Evolutionary conservation across 495 filamentous ascomycete genomes (phyloP), one percentile per base, ranked within the genome.

Genomic region (Aspergillus leporis): DNA sequence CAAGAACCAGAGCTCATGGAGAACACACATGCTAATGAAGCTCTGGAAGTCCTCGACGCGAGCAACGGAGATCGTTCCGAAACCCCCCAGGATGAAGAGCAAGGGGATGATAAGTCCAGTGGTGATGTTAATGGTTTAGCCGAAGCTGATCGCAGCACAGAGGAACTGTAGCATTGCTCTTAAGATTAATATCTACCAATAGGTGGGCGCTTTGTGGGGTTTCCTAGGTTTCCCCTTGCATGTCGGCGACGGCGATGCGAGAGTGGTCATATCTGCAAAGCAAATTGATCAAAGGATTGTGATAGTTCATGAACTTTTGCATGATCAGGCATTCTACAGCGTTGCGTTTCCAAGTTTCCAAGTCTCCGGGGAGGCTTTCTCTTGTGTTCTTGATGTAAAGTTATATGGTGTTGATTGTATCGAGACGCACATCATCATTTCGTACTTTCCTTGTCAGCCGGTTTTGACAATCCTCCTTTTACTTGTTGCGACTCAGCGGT

Each of bases 11-110:
- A 71, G 47, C 61, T 66, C 13, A 77, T 79, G 72, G 76, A 79
- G 51, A 80, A 78, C 56, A 72, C 71, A 9, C 78, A 81, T 60
- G 75, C 75, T 13, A 76, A 71, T 31, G 78, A 81, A 53, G 78
- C 75, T 1, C 66, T 81, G 3, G 78, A 79, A 49, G 74, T 66
- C 28, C 69, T 81, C 13, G 72, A 77, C 56, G 78, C 71, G 30
- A 73, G 74, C 56, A 77, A 75, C 28, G 71, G 69, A 18, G 64
- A 66, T 49, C 56, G 60, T 47, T 63, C 66, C 21, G 61, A 61
- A n/a, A 30, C 58, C 23, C 34, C 61, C 23, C 52, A 58, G 21
- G 66, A 66, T 25, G 60, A 55, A 10, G 68, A 61, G 6, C 41
- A 30, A 22, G 23, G 32, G 2, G 61, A 59, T 14, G 55, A 56